These are phyloP conservation scores for Circinella umbellata DNA, from an alignment of 371 early-diverging fungal genomes.

Conservation along the genomic window DNA sequence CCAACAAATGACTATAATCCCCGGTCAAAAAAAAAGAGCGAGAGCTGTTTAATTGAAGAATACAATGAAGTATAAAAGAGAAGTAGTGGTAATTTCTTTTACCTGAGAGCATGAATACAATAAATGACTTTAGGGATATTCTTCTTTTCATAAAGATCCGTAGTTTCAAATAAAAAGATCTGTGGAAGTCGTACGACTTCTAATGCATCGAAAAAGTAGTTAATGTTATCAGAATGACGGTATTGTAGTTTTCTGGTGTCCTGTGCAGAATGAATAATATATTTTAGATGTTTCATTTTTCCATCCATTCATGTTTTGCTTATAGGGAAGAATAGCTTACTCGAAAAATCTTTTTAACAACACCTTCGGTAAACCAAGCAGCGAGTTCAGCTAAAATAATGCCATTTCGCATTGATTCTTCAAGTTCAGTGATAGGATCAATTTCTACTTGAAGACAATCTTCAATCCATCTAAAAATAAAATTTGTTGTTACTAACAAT, in stretches of 20 bases:
- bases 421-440: conserved; percentile 77
- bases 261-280: neutral
- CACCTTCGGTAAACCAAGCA: conserved; percentile 80
- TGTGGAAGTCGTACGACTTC: conserved; percentile 83
- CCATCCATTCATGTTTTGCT: too few relatives aligned
- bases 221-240: conserved; percentile 99
- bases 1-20: conserved; percentile 80
- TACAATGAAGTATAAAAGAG: too few relatives aligned
- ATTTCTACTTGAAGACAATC: conserved; percentile 86
- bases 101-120: conserved; percentile 98
- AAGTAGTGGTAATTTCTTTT: conserved; percentile 15
- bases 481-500: neutral
- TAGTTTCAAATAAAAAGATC: conserved; percentile 97
- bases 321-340: conserved; percentile 32
- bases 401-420: conserved; percentile 95
- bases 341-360: conserved; percentile 88
- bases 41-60: neutral
- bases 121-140: conserved; percentile 99
- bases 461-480: conserved; percentile 88
- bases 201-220: conserved; percentile 89
- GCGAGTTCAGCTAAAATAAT: conserved; percentile 94
- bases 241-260: conserved; percentile 89
- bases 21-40: neutral
- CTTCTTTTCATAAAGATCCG: conserved; percentile 99
- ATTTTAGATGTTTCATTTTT: neutral